phyloP scores from a whole-genome alignment of 1,139 yeast species.

The Yamadazyma spencermartinsiae region DNA sequence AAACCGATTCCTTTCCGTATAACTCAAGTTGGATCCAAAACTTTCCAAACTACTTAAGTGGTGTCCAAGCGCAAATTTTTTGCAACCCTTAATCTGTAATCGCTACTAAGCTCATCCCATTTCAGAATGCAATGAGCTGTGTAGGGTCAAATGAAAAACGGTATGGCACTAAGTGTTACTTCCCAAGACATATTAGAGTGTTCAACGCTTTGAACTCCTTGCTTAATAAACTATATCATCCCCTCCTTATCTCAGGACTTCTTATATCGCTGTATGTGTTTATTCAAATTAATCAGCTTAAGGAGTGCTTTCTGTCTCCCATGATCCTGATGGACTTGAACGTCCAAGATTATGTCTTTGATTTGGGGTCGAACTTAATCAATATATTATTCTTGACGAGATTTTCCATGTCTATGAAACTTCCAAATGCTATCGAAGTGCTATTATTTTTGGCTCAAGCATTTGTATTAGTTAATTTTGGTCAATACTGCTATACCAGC shows the following conservation, averaged over 20 bases:
- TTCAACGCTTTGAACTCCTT: conserved; percentile 2
- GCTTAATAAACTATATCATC: conserved; percentile 7
- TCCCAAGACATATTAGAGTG: conserved; percentile 7
- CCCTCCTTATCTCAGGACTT: conserved; percentile 3
- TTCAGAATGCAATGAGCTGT: too few species aligned
- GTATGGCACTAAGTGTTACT: background rate
- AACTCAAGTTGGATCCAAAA: too few species aligned
- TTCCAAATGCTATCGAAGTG: background rate
- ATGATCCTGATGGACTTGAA: conserved; percentile 2
- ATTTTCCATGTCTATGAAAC: conserved; percentile 5
- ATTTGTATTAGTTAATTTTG: conserved; percentile 13
- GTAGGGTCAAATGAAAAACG: background rate
- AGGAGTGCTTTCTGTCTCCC: background rate
- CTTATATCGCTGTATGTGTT: conserved; percentile 2
- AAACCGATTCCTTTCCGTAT: too few species aligned
- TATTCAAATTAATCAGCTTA: conserved; percentile 5
- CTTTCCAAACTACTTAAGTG: too few species aligned
- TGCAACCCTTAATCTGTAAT: too few species aligned
- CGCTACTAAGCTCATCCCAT: too few species aligned
- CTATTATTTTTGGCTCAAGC: conserved; percentile 11
- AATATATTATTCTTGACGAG: conserved; percentile 9
- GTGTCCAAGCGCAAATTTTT: too few species aligned
- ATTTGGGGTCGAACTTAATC: conserved; percentile 8
- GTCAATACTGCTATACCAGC: background rate
- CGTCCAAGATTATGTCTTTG: conserved; percentile 3